phyloP scores from a whole-genome alignment of 352 stramenopile species.

The Thalassiosira mediterranea region DNA sequence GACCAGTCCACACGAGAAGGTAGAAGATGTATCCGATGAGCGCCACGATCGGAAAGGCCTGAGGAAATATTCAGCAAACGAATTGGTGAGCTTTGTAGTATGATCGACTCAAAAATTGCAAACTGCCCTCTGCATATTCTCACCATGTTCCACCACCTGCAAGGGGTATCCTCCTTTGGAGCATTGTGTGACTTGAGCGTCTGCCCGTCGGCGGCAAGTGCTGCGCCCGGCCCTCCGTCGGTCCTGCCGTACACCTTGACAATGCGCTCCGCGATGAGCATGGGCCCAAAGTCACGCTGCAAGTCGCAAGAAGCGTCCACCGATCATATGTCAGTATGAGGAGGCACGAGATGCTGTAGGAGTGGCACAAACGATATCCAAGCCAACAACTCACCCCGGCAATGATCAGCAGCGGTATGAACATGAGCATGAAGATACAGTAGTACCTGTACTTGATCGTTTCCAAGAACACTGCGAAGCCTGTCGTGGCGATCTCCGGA shows the following conservation, averaged over 20 bases:
- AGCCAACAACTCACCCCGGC: slow-evolving; percentile 35
- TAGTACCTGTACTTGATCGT: slow-evolving; percentile 66
- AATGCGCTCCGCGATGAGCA: slow-evolving; percentile 75
- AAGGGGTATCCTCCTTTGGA: slow-evolving; percentile 58
- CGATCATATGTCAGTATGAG: too few species aligned
- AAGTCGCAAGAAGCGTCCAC: too few species aligned
- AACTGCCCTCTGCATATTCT: too few species aligned
- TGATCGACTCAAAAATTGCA: too few species aligned
- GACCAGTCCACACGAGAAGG: slow-evolving; percentile 60
- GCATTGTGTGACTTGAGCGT: slow-evolving; percentile 45
- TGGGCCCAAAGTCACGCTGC: slow-evolving; percentile 71
- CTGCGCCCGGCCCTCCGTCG: slow-evolving; percentile 56
- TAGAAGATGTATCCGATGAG: slow-evolving; percentile 69
- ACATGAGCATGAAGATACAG: slow-evolving; percentile 72
- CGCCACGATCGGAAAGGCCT: slow-evolving; percentile 22
- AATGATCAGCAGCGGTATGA: slow-evolving; percentile 56
- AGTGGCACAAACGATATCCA: too few species aligned
- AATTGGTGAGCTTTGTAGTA: too few species aligned
- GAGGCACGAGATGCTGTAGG: too few species aligned
- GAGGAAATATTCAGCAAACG: too few species aligned
- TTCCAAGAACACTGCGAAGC: slow-evolving; percentile 59
- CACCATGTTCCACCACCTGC: slow-evolving; percentile 66
- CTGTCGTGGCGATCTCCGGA: slow-evolving; percentile 32
- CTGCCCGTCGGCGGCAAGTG: slow-evolving; percentile 19
- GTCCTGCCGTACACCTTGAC: slow-evolving; percentile 65